phyloP scores from a whole-genome alignment of 2,329 filamentous ascomycete species.

The Arthrobotrys sinensis region DNA sequence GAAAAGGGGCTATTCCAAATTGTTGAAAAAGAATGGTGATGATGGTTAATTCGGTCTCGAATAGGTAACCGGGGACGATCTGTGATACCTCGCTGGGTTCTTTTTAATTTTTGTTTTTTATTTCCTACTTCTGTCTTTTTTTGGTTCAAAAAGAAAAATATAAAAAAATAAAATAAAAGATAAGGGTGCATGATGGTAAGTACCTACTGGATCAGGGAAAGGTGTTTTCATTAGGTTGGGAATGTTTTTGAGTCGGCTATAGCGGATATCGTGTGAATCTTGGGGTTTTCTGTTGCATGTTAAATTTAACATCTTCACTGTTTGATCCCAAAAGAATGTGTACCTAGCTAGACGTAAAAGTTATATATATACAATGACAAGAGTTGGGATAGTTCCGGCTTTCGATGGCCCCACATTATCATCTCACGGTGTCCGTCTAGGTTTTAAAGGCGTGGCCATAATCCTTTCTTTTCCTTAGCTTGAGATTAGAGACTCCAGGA shows the following conservation, averaged over 20 bases:
- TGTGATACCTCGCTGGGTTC: constrained; percentile 7
- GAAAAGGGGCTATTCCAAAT: constrained; percentile 5
- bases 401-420: constrained; percentile 10
- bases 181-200: constrained; percentile 13
- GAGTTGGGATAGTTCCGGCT: constrained; percentile 12
- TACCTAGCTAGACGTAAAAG: constrained; percentile 7
- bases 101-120: constrained; percentile 8
- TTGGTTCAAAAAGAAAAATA: constrained; percentile 11
- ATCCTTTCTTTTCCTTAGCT: constrained; percentile 15
- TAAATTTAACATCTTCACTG: constrained; percentile 13
- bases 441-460: constrained; percentile 14
- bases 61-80: constrained; percentile 15
- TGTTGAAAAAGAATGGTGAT: constrained; percentile 18
- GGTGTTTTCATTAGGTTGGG: not conserved
- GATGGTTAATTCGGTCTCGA: constrained; percentile 13
- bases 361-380: constrained; percentile 6
- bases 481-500: constrained; percentile 6
- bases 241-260: constrained; percentile 16
- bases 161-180: constrained; percentile 13
- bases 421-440: constrained; percentile 15
- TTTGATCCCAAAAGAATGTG: constrained; percentile 6
- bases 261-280: constrained; percentile 1
- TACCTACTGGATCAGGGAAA: constrained; percentile 13
- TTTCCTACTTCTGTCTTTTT: constrained; percentile 1
- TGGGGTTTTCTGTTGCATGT: constrained; percentile 1